phyloP scores from a whole-genome alignment of 225 moss, liverwort and hornwort genomes.

The Straminergon stramineum region DNA sequence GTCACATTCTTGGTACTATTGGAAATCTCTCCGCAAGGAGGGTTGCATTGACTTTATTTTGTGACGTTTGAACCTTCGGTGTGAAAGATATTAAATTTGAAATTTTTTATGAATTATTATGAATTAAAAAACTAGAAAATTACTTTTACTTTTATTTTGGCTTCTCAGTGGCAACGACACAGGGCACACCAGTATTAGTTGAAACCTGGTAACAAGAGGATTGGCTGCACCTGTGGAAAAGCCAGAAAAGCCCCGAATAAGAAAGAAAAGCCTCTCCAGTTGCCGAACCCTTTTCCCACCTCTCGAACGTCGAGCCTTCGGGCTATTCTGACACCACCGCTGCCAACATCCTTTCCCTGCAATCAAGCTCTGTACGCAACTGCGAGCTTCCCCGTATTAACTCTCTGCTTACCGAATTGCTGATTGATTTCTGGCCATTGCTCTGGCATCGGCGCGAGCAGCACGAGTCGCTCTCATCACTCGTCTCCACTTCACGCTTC shows the following conservation, averaged over 20 bases:
- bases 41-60: too few species aligned
- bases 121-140: too few species aligned
- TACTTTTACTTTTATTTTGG: too few species aligned
- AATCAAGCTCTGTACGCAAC: conserved; percentile 17
- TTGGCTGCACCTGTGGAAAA: neutral
- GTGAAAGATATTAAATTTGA: too few species aligned
- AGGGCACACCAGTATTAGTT: too few species aligned
- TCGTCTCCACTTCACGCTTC: neutral
- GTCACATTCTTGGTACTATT: too few species aligned
- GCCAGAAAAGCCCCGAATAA: neutral
- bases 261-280: neutral
- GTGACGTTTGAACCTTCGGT: too few species aligned
- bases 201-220: neutral
- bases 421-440: neutral
- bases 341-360: conserved; percentile 14
- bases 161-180: too few species aligned
- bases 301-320: neutral
- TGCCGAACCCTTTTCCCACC: neutral
- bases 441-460: neutral
- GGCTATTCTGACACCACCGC: neutral
- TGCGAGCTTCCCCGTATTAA: neutral
- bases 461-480: neutral
- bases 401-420: neutral
- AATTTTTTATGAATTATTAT: too few species aligned
- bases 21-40: too few species aligned